Evolutionary conservation across 1,139 yeast species (phyloP).

Genomic region (Magnusiomyces paraingens): DNA sequence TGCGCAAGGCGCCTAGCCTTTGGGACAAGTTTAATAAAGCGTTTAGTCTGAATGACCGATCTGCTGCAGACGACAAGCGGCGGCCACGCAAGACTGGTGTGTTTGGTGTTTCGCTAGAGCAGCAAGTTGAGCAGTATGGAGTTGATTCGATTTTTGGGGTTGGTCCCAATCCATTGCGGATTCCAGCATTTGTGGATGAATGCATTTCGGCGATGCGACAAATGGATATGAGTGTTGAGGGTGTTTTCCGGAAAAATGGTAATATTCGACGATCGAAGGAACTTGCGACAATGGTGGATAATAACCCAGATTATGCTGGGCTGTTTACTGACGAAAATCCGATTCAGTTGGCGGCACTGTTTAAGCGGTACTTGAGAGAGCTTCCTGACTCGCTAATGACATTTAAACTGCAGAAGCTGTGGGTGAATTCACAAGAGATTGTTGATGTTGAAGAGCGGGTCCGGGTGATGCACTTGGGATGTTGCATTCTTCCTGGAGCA

Average conservation of each 20-base stretch:
- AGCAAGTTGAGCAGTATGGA: constrained; percentile 69
- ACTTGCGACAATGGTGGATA: constrained; percentile 68
- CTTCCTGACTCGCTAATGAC: constrained; percentile 89
- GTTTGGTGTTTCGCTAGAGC: constrained; percentile 74
- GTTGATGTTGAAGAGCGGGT: constrained; percentile 45
- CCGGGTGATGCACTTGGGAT: constrained; percentile 59
- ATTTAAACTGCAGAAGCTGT: constrained; percentile 63
- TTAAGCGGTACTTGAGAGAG: constrained; percentile 88
- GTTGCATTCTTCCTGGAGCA: constrained; percentile 72
- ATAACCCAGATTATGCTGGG: constrained; percentile 65
- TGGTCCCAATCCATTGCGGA: constrained; percentile 66
- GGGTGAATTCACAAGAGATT: constrained; percentile 65
- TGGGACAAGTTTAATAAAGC: constrained; percentile 69
- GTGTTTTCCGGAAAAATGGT: constrained; percentile 94
- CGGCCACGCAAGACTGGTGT: constrained; percentile 41
- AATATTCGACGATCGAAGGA: constrained; percentile 79
- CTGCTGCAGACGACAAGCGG: constrained; percentile 25
- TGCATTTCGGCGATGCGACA: constrained; percentile 75
- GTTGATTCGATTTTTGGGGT: constrained; percentile 83
- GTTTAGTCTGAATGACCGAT: constrained; percentile 26
- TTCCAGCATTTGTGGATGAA: constrained; percentile 87
- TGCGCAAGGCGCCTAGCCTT: constrained; percentile 44
- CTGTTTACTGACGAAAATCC: constrained; percentile 74
- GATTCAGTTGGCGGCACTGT: constrained; percentile 86
- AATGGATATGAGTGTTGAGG: constrained; percentile 95